Conservation (phyloP, 768 basidiomycete genomes). For the Trametes sanguinea region DNA sequence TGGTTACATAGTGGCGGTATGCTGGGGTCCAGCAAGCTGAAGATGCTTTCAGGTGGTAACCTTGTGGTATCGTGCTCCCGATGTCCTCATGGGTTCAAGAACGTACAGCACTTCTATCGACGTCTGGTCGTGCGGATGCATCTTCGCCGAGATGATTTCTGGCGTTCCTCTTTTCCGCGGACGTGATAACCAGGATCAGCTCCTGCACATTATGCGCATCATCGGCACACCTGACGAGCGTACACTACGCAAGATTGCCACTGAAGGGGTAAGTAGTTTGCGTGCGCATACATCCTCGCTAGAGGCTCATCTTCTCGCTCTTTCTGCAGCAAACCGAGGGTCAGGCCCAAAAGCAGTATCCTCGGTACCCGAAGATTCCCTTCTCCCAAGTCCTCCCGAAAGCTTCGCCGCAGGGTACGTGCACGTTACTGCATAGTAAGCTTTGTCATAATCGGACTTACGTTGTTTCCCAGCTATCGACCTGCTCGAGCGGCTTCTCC, state of each 20-base stretch:
- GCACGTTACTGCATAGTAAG: neutral
- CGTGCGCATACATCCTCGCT: neutral
- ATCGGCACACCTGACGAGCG: conserved; percentile 93
- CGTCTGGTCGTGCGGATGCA: conserved; percentile 98
- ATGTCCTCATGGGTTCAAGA: conserved; percentile 93
- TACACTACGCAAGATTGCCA: conserved; percentile 83
- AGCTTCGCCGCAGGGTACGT: conserved; percentile 76
- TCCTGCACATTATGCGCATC: conserved; percentile 97
- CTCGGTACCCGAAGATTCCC: conserved; percentile 82
- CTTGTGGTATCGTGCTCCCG: conserved; percentile 97
- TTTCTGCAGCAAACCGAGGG: conserved; percentile 50
- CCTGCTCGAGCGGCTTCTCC: conserved; percentile 89
- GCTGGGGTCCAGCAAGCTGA: conserved; percentile 2
- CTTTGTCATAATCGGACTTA: neutral
- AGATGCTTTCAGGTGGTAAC: conserved; percentile 81
- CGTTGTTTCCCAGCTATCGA: conserved; percentile 64
- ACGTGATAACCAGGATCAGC: conserved; percentile 94
- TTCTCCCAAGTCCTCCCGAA: conserved; percentile 82
- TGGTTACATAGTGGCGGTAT: conserved; percentile 18
- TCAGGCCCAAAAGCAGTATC: conserved; percentile 84
- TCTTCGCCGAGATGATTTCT: conserved; percentile 99
- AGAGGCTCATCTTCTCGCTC: neutral
- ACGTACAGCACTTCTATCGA: conserved; percentile 99
- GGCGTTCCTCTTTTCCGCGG: conserved; percentile 97
- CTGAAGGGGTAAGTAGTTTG: conserved; percentile 72